Evolutionary conservation across 345 rosid species (phyloP).

Genomic region (Eucalyptus erythrocorys): DNA sequence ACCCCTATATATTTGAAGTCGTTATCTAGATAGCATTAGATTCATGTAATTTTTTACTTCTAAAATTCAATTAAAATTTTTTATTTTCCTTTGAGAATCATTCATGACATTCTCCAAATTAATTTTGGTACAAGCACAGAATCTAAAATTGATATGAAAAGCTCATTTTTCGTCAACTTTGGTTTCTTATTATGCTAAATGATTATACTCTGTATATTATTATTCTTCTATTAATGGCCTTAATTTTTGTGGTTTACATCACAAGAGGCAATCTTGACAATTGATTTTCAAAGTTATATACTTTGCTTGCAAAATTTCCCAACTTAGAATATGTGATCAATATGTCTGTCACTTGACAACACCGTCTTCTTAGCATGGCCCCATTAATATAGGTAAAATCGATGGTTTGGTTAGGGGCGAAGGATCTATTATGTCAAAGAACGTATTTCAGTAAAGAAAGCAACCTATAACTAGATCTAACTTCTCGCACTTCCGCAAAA

Average conservation of each 20-base stretch:
- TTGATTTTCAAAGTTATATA: no score
- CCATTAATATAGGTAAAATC: no score
- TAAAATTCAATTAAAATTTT: not conserved
- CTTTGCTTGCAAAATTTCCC: no score
- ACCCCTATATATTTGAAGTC: not conserved
- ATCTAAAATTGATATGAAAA: not conserved
- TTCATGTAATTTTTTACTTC: not conserved
- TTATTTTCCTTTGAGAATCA: not conserved
- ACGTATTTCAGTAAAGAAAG: no score
- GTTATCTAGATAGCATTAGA: not conserved
- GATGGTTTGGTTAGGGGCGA: no score
- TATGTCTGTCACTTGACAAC: no score
- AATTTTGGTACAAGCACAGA: not conserved
- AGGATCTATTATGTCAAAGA: no score
- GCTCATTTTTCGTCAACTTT: not conserved
- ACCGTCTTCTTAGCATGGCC: no score
- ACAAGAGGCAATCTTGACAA: no score
- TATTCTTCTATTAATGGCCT: not conserved
- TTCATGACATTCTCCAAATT: not conserved
- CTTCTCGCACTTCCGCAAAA: no score
- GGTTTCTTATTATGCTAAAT: not conserved
- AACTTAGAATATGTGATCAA: fast-evolving
- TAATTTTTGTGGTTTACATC: not conserved
- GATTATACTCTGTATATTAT: no score
- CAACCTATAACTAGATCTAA: no score